Evolutionary conservation across 192 early-diverging fungal species (phyloP), one percentile per base, ranked within the genome.

Genomic region (Coemansia sp.): DNA sequence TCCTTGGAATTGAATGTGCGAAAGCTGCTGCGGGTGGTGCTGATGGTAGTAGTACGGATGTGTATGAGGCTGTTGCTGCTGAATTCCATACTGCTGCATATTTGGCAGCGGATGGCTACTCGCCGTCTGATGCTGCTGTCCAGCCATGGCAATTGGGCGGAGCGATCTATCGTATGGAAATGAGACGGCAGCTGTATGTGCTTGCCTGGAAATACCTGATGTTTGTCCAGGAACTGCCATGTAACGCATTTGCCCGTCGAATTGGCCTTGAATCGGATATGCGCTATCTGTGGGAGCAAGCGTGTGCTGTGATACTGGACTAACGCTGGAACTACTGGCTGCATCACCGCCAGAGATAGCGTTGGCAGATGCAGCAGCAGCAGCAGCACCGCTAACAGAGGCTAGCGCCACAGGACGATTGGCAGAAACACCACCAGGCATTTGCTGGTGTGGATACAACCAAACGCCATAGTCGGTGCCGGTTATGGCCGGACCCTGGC

Each of bases 241-340:
- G 44, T 81, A 81, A 21, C 78, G 73, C 78, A 81, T 81, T 52
- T 81, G 78, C 5, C 60, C 49, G 58, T 81, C 78, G 35, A 81
- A 68, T 16, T 81, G 78, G 10, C 66, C 70, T 10, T 72, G 66
- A 24, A 81, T 57, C 21, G 66, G 69, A 34, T 75, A 81, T 39
- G 44, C 36, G 18, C 67, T 51, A 36, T 72, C 78, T 6, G 70
- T 59, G 33, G 78, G 57, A 1, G 78, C 78, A 44, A 81, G 55
- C 9, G 78, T 63, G 55, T 81, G 78, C 60, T 81, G 78, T 6
- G 73, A 68, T 1, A 81, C 39, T 11, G 78, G 78, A 36, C 78
- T 81, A 57, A 72, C 72, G 59, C 72, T 80, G 36, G 78, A 63
- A 58, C 73, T 81, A 34, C 66, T 63, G 16, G 70, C 64, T 46